Base-by-base conservation (phyloP, 2,329 filamentous ascomycete species). In the Cladosporium sp. region DNA sequence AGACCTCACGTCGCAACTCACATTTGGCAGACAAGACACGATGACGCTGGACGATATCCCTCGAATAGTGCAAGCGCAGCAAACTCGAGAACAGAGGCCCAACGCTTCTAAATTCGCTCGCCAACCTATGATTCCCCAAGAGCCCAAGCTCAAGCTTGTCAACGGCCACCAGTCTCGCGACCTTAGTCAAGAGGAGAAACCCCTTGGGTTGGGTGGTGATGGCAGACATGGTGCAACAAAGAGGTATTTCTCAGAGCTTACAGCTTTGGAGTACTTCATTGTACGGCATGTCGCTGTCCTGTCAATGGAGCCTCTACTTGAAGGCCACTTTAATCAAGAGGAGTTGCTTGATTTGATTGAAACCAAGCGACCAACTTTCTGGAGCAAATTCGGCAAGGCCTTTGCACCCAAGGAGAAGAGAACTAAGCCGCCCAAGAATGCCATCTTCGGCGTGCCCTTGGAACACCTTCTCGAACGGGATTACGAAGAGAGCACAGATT, bases 301-400 rank as follows among this genome's bases (percentile, higher is more conserved):
- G 52, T 92, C 88, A 1, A 95, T 98, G 84, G 89, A 95, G 57
- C 90, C 93, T 6, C 77, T 97, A 67, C 77, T 98, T 4, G 90
- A 95, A 60, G 83, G 84, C 3, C 84, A 95, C 59, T 97, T 97
- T 69, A 87, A 85, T n/a, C 78, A 97, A 52, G 93, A 97, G 57
- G 93, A 98, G 64, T 76, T 98, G 1, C 79, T 97, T 12, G 83
- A 88, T 54, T 82, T 98, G 43, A 97, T 98, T 55, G 93, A 98
- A 69, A 89, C 88, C 2, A 85, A 88, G 63, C 94, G 95, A 55
- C 83, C 88, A 19, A 97, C 88, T 0, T 95, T 98, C 70, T 98
- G 93, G 93, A 93, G 92, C 68, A 96, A 96, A 61, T 91, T 98
- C 56, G 92, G 91, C 55, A 95, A 96, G 66, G 92, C 91, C 1